Base-by-base conservation (phyloP, 306 rosid species). In the Senna tora region DNA sequence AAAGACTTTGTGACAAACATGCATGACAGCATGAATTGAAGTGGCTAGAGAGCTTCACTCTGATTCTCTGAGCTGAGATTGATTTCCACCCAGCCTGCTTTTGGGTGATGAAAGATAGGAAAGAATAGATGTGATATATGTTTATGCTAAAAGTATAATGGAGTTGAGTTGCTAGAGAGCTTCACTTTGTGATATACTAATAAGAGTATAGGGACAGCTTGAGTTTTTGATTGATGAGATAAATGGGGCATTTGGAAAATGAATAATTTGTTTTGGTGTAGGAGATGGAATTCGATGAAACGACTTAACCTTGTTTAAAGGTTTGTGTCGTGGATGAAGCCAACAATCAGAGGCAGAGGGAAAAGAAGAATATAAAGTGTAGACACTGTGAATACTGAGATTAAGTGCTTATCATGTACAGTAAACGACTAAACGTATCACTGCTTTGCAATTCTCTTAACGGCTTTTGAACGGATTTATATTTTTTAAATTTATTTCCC, bases 231-330 rank as follows among this genome's bases (percentile, higher is more conserved):
- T 50, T 52, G 57, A 64, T 72, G 74, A 38, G 36, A 59, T 74
- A 38, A 63, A 41, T 53, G 36, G 25, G 17, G 56, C 39, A 36
- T 13, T n/a, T 65, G 7, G 9, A 55, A 52, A 69, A 56, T 69
- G 55, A 52, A 21, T 36, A 9, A 63, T 63, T 30, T 66, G 81
- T 15, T 52, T 42, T 62, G 69, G 22, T 61, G 1, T 83, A 90
- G 98, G 98, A 82, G 79, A 88, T 90, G 97, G 90, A 79, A 69
- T 93, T 90, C 78, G 89, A 93, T 82, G 98, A 93, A 81, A 81
- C 93, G 72, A 72, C 96, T 4, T 87, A 77, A 84, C 56, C 83
- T 71, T 77, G 85, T 71, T 64, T 32, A 58, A 70, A 75, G 84
- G 79, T 74, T 66, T 55, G 41, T n/a, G 77, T 88, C 76, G 83